phyloP scores from a whole-genome alignment of 495 filamentous ascomycete genomes.

The Aspergillus campestris region DNA sequence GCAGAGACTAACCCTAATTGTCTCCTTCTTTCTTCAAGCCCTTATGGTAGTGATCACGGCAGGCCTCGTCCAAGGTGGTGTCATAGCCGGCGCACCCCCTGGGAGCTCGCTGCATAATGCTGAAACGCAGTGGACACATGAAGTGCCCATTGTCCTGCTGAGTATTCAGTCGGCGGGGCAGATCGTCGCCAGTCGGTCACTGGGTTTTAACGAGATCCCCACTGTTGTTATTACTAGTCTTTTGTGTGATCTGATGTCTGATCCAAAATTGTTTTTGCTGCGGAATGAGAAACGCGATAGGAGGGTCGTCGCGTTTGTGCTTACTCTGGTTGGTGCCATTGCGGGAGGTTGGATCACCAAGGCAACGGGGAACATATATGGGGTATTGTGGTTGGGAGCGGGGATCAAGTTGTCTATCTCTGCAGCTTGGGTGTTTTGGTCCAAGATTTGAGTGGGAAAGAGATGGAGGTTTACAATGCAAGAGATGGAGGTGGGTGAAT shows the following conservation, averaged over 20 bases:
- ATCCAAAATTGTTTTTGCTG: slow-evolving; percentile 43
- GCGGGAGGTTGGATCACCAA: slow-evolving; percentile 55
- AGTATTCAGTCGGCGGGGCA: slow-evolving; percentile 63
- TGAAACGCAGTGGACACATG: slow-evolving; percentile 15
- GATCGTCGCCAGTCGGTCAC: slow-evolving; percentile 51
- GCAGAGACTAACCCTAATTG: slow-evolving; percentile 39
- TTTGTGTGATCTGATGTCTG: slow-evolving; percentile 54
- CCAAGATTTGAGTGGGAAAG: too few species aligned
- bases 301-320: slow-evolving; percentile 44
- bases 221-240: slow-evolving; percentile 63
- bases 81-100: slow-evolving; percentile 27
- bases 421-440: slow-evolving; percentile 32
- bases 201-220: slow-evolving; percentile 62
- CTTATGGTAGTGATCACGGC: slow-evolving; percentile 46
- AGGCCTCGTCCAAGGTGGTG: slow-evolving; percentile 37
- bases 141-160: slow-evolving; percentile 49
- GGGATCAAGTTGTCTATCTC: slow-evolving; percentile 42
- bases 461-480: too few species aligned
- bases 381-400: slow-evolving; percentile 46
- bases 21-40: slow-evolving; percentile 48
- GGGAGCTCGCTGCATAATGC: background rate
- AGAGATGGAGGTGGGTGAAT: too few species aligned
- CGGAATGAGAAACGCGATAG: slow-evolving; percentile 59
- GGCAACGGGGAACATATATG: slow-evolving; percentile 38
- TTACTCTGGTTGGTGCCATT: slow-evolving; percentile 53